phyloP scores from a whole-genome alignment of 768 basidiomycete genomes.

The Hygrophoropsis aurantiaca region DNA sequence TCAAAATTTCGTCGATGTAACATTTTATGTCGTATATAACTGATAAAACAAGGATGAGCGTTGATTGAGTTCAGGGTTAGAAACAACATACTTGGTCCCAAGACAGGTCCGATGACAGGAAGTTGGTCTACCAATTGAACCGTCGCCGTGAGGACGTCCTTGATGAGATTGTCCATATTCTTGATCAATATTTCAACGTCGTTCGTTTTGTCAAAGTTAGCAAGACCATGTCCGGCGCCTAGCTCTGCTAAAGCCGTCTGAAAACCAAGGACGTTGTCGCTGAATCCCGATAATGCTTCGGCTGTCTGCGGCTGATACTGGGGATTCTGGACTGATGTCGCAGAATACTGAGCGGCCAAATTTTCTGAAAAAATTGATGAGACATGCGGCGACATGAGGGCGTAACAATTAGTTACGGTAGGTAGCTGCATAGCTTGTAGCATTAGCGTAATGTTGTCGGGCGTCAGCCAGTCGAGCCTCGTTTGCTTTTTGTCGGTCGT shows the following conservation, averaged over 20 bases:
- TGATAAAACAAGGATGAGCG: slow-evolving; percentile 24
- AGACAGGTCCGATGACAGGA: slow-evolving; percentile 47
- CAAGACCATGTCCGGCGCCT: slow-evolving; percentile 46
- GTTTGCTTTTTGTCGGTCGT: slow-evolving; percentile 2
- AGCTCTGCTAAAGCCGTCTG: slow-evolving; percentile 25
- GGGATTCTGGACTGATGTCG: slow-evolving; percentile 23
- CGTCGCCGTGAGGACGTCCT: slow-evolving; percentile 39
- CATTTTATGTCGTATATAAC: slow-evolving; percentile 66
- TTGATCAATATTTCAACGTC: slow-evolving; percentile 51
- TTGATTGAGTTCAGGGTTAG: not conserved
- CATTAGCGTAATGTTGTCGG: slow-evolving; percentile 19
- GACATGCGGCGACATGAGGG: not conserved
- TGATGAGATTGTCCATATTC: slow-evolving; percentile 46
- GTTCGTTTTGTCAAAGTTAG: slow-evolving; percentile 45
- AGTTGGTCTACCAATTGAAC: slow-evolving; percentile 33
- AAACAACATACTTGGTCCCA: slow-evolving; percentile 52
- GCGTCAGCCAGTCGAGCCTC: not conserved
- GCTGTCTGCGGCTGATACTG: slow-evolving; percentile 40
- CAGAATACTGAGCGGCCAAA: slow-evolving; percentile 33
- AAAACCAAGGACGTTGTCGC: slow-evolving; percentile 31
- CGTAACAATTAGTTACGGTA: slow-evolving; percentile 22
- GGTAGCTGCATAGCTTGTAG: slow-evolving; percentile 19
- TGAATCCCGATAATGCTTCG: slow-evolving; percentile 35
- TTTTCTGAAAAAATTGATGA: slow-evolving; percentile 19
- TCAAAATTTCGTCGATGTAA: slow-evolving; percentile 48